Base-by-base conservation (phyloP, 768 basidiomycete species). In the Auriscalpium vulgare region DNA sequence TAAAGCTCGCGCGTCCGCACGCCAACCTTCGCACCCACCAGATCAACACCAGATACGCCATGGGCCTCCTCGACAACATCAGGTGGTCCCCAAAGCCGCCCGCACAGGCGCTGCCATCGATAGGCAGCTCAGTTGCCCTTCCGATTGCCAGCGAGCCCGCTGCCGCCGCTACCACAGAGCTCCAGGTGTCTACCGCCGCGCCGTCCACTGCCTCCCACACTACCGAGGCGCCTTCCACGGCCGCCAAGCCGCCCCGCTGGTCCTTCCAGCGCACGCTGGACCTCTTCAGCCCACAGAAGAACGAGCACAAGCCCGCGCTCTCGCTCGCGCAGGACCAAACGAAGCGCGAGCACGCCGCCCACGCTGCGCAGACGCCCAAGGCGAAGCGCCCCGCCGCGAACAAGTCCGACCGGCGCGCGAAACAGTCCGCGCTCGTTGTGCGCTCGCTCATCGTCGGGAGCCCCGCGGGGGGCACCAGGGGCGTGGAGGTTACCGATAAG, bases 361-460 rank as follows among this genome's bases (percentile, higher is more conserved):
- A 47, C 35, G 21, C 45, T 14, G 48, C 55, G 6, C 21, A 50
- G 7, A 35, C 19, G 6, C 45, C 17, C 37, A 50, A 16, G 36
- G 38, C 21, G 8, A 55, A 51, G 50, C 37, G n/a, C 1, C 17
- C 40, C 2, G 36, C 17, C 11, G 47, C 51, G 59, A 76, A 72
- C 44, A 76, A 71, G 74, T 75, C 82, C 8, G 79, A 87, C 51
- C 83, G 76, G 65, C 78, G 78, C 4, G 86, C 87, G 17, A 78
- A 79, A 62, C 74, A 83, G 58, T 82, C 80, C 17, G 90, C 90
- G 2, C 57, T 79, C 52, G 67, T 82, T 46, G 72, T 88, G 43
- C 85, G 85, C 52, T 74, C 81, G 9, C 73, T 91, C 60, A 91
- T 91, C 59, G 68, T 88, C 58, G 90, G 88, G 2, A 74, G 47